Evolutionary conservation across 257 asterid species (phyloP).

Genomic region (Penstemon davidsonii): DNA sequence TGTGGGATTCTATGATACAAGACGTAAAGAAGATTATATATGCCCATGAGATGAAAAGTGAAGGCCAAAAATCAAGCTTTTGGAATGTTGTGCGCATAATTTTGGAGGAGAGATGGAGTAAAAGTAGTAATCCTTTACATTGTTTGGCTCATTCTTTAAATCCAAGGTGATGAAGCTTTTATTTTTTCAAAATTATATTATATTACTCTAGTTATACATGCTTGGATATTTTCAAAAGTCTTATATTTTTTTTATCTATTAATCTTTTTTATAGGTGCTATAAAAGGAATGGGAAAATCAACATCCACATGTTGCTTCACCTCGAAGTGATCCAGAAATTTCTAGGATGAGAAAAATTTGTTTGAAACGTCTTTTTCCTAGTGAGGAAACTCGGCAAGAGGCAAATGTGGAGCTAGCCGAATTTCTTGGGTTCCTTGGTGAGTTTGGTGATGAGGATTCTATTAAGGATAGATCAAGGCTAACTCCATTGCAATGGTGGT

Average conservation of each 20-base stretch:
- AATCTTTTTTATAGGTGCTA: background rate
- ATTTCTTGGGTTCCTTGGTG: background rate
- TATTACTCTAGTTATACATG: no score
- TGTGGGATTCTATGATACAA: no score
- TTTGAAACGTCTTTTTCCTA: background rate
- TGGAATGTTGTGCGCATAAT: background rate
- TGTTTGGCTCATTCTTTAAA: slow-evolving; percentile 1
- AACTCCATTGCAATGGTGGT: no score
- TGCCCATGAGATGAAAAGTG: background rate
- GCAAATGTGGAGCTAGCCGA: background rate
- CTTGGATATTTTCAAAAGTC: background rate
- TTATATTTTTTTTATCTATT: background rate
- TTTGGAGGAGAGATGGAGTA: slow-evolving; percentile 3
- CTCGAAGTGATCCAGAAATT: background rate
- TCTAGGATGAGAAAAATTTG: background rate
- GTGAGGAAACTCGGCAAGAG: no score
- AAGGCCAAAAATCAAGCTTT: background rate
- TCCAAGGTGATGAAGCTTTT: background rate
- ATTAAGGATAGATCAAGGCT: background rate
- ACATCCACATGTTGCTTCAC: background rate
- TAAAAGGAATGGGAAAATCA: background rate
- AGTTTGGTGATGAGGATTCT: background rate
- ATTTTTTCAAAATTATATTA: no score
- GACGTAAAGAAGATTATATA: no score
- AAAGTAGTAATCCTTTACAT: background rate